Conservation (phyloP, 2,329 filamentous ascomycete genomes). For the Colletotrichum costaricense region DNA sequence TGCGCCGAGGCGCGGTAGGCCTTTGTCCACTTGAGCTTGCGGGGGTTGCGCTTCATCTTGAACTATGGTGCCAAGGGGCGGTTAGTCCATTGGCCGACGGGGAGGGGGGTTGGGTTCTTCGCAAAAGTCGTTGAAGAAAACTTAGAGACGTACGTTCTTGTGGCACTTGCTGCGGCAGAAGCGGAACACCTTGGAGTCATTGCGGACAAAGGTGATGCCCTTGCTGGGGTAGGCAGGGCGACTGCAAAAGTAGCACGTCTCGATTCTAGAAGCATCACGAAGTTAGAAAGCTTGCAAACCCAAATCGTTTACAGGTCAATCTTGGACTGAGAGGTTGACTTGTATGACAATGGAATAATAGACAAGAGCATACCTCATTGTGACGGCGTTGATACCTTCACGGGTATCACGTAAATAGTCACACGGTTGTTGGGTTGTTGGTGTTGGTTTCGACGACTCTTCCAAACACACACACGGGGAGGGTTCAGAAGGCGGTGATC, state of each 20-base stretch:
- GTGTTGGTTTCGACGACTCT: constrained; percentile 23
- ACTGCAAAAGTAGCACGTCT: constrained; percentile 59
- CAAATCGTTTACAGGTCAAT: no score
- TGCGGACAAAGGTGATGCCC: constrained; percentile 57
- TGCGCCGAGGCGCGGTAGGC: constrained; percentile 86
- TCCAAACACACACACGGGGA: constrained; percentile 1
- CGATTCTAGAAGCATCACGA: constrained; percentile 47
- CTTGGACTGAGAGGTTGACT: no score
- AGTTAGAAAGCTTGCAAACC: constrained; percentile 4
- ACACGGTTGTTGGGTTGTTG: neutral
- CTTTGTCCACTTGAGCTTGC: constrained; percentile 98
- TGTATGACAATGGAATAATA: neutral
- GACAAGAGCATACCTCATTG: constrained; percentile 33
- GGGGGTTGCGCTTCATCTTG: constrained; percentile 98
- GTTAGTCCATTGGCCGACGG: neutral
- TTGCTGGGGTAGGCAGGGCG: constrained; percentile 65
- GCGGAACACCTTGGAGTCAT: constrained; percentile 62
- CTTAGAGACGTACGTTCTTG: constrained; percentile 59
- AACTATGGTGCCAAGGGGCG: constrained; percentile 56
- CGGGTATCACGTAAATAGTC: constrained; percentile 27
- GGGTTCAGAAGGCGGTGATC: constrained; percentile 34
- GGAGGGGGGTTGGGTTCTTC: neutral
- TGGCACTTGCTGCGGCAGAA: constrained; percentile 72
- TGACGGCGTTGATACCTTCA: constrained; percentile 31
- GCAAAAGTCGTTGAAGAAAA: neutral